Evolutionary conservation across 345 rosid species (phyloP), one percentile per base, ranked within the genome.

Genomic region (Toxicodendron radicans): DNA sequence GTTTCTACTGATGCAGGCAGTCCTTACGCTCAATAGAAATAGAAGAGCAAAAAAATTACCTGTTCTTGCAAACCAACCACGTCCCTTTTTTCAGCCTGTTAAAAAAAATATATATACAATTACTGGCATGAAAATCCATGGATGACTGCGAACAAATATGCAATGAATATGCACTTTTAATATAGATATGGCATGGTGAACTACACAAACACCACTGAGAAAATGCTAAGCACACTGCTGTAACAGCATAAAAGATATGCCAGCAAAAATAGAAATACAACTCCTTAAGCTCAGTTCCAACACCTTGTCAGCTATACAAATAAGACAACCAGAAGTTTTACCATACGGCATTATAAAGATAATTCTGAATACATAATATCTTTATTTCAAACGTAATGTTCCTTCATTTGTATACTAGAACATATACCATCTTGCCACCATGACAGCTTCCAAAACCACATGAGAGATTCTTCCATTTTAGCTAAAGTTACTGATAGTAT

Each of bases 41-140:
- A 61, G 14, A 46, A 27, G 57, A 35, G 20, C 10, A 27, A 67
- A 5, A 11, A 23, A 45, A n/a, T 73, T 76, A 88, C 94, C 87
- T 86, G 92, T 71, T 90, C 94, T 70, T 87, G 89, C 51, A 79
- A 45, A 59, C 71, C 83, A 32, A 81, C 56, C 51, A 73, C 78
- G 49, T 77, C 78, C 70, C 74, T 80, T 74, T 81, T 72, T n/a
- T 72, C 79, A n/a, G 82, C 80, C 85, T 79, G 70, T 48, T 58
- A 53, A 65, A 63, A 46, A 27, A n/a, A 12, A 20, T 0, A 76
- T 24, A 30, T 27, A 27, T 27, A 58, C 46, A 48, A 64, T 35
- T 68, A 61, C 49, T 20, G 48, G 30, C 56, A 58, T 46, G 56
- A 58, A 58, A 75, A 33, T 75, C 21, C 21, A 45, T 58, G 49